Conservation (phyloP, 139 green algal species). For the Coelastrella sp. region DNA sequence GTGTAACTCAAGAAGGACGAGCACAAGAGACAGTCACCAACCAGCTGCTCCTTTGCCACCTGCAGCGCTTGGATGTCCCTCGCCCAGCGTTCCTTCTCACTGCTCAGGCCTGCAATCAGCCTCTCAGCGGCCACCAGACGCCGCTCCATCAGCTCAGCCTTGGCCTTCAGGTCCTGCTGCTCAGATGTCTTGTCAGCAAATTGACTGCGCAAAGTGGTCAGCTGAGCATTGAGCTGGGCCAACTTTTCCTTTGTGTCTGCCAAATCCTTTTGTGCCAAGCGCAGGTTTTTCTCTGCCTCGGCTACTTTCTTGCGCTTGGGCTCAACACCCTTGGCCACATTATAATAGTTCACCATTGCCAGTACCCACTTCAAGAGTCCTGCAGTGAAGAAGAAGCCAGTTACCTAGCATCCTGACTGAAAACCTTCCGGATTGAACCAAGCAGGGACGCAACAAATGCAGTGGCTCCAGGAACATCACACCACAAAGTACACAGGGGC, state of each 20-base stretch:
- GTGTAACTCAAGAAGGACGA: constrained; percentile 80
- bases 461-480: not conserved
- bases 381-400: not conserved
- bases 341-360: constrained; percentile 94
- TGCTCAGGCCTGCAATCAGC: constrained; percentile 85
- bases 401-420: not conserved
- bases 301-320: constrained; percentile 79
- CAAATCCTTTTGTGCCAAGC: constrained; percentile 81
- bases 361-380: constrained; percentile 92
- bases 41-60: constrained; percentile 29
- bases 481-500: not conserved
- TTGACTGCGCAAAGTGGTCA: constrained; percentile 66
- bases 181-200: constrained; percentile 85
- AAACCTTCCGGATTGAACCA: not conserved
- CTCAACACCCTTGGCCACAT: constrained; percentile 85
- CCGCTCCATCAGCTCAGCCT: constrained; percentile 87
- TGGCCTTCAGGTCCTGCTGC: constrained; percentile 79
- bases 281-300: constrained; percentile 82
- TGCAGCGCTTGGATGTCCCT: constrained; percentile 74
- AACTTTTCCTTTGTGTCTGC: constrained; percentile 87
- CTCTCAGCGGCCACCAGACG: constrained; percentile 86
- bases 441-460: not conserved
- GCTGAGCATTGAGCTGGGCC: constrained; percentile 75
- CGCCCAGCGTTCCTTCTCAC: constrained; percentile 82
- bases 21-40: constrained; percentile 52